These are phyloP conservation scores for Tylopilus sp. DNA, from an alignment of 1,284 basidiomycete genomes.

Conservation along the genomic window DNA sequence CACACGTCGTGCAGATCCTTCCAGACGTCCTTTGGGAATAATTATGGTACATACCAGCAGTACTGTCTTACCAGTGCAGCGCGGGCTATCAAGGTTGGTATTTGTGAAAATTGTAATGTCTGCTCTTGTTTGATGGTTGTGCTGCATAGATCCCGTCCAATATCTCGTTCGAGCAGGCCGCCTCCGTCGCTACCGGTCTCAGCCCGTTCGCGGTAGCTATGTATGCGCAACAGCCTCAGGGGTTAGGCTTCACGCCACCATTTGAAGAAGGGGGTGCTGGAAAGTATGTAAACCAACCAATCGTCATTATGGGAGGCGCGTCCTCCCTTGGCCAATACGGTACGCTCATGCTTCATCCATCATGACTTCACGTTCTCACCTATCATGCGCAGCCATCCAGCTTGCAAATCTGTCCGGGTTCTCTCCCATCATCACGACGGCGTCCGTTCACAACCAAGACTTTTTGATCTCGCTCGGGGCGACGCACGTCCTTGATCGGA, in stretches of 20 bases:
- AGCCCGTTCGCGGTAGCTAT: conserved; percentile 41
- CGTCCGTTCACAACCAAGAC: conserved; percentile 59
- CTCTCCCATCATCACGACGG: conserved; percentile 63
- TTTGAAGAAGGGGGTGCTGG: conserved; percentile 33
- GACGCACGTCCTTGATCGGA: conserved; percentile 60
- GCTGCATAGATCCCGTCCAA: conserved; percentile 26
- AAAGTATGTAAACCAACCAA: conserved; percentile 45
- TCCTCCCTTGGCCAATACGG: conserved; percentile 51
- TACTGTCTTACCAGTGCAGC: not conserved
- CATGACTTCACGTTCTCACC: not conserved
- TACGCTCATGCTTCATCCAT: conserved; percentile 18
- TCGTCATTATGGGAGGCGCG: conserved; percentile 53
- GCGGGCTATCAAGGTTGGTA: not conserved
- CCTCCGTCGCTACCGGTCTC: conserved; percentile 42
- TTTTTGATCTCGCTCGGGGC: conserved; percentile 60
- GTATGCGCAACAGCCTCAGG: conserved; percentile 31
- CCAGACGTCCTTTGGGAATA: conserved; percentile 1
- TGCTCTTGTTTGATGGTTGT: not conserved
- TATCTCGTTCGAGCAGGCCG: conserved; percentile 56
- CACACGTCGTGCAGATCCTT: not conserved
- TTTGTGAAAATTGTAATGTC: not conserved
- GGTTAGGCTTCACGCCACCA: conserved; percentile 30
- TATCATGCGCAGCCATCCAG: conserved; percentile 56
- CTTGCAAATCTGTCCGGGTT: conserved; percentile 65
- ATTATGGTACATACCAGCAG: not conserved